phyloP scores from a whole-genome alignment of 176 grass and related monocot genomes.

The Zoysia pacifica region DNA sequence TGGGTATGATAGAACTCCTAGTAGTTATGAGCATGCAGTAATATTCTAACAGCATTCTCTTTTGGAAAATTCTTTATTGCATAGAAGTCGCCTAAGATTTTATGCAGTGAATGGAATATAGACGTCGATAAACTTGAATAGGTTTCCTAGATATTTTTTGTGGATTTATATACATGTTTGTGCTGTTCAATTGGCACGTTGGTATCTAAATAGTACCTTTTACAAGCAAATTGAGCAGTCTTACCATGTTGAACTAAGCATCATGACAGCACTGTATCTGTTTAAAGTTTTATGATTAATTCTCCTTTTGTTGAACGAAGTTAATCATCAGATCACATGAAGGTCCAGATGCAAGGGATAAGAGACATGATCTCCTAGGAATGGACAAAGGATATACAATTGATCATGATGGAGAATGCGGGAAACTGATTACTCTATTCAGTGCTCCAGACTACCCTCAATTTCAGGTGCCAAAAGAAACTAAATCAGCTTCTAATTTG shows the following conservation, averaged over 20 bases:
- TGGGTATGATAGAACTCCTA: background rate
- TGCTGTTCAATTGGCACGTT: background rate
- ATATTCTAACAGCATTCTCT: background rate
- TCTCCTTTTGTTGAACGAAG: constrained; percentile 65
- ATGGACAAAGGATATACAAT: constrained; percentile 98
- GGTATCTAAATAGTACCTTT: constrained; percentile 14
- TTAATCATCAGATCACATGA: constrained; percentile 99
- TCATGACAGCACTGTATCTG: background rate
- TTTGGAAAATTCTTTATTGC: background rate
- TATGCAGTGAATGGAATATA: background rate
- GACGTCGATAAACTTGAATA: background rate
- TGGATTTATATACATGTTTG: background rate
- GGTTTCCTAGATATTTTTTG: background rate
- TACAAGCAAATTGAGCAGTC: background rate
- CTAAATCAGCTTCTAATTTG: background rate
- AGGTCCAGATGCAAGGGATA: constrained; percentile 94
- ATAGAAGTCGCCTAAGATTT: background rate
- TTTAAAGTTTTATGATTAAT: constrained; percentile 34
- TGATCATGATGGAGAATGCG: constrained; percentile 83
- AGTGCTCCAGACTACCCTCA: constrained; percentile 98
- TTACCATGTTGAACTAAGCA: constrained; percentile 2
- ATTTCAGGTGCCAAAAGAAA: constrained; percentile 65
- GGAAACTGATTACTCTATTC: constrained; percentile 90
- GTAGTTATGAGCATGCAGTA: background rate
- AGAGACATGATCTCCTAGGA: constrained; percentile 70